These are phyloP conservation scores for Phellinidium pouzarii DNA, from an alignment of 1,284 basidiomycete genomes.

Conservation along the genomic window DNA sequence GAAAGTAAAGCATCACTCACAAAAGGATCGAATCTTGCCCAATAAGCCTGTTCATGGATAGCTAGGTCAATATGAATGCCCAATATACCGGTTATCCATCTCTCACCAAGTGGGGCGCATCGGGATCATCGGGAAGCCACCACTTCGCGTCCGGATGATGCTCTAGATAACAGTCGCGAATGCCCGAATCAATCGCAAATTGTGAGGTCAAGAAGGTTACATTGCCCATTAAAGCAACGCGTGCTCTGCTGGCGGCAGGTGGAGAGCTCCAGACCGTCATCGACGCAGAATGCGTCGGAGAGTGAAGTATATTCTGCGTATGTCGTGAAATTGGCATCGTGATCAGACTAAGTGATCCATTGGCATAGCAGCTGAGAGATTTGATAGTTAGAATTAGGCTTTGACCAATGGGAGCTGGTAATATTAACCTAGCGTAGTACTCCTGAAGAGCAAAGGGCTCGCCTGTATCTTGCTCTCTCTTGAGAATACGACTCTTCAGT, in stretches of 20 bases:
- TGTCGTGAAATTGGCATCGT: slow-evolving; percentile 60
- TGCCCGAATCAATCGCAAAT: slow-evolving; percentile 28
- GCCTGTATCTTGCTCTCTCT: slow-evolving; percentile 28
- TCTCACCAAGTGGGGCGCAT: slow-evolving; percentile 39
- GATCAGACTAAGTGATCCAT: slow-evolving; percentile 55
- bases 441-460: slow-evolving; percentile 57
- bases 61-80: slow-evolving; percentile 14
- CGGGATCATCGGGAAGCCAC: slow-evolving; percentile 45
- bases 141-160: slow-evolving; percentile 43
- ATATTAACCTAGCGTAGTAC: slow-evolving; percentile 41
- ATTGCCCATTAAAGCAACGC: slow-evolving; percentile 53
- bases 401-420: slow-evolving; percentile 3
- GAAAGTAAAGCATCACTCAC: slow-evolving; percentile 26
- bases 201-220: slow-evolving; percentile 37
- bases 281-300: slow-evolving; percentile 39
- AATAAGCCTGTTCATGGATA: slow-evolving; percentile 36
- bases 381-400: not conserved
- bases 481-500: not conserved
- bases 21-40: slow-evolving; percentile 49
- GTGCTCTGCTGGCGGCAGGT: slow-evolving; percentile 37
- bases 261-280: slow-evolving; percentile 44
- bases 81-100: not conserved
- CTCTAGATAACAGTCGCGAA: slow-evolving; percentile 39
- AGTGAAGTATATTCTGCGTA: slow-evolving; percentile 47
- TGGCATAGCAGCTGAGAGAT: slow-evolving; percentile 41